These are phyloP conservation scores for Colletotrichum paranaense DNA, from an alignment of 2,329 filamentous ascomycete genomes.

Conservation along the genomic window DNA sequence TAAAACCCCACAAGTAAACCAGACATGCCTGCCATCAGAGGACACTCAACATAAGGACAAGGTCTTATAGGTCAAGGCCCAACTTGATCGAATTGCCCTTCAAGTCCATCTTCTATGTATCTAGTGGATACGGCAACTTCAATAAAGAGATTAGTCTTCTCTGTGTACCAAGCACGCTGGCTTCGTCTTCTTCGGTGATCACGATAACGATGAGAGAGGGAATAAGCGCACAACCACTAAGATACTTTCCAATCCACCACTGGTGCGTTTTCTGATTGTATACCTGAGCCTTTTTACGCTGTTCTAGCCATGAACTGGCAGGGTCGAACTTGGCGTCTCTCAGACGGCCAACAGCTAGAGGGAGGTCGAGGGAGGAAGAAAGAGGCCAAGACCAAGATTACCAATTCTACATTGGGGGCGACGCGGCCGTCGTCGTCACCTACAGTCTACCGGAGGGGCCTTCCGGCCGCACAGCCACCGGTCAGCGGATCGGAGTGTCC, in stretches of 20 bases:
- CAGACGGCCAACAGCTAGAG: constrained; percentile 46
- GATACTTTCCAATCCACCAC: constrained; percentile 40
- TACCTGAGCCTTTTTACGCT: constrained; percentile 61
- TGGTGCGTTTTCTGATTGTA: constrained; percentile 51
- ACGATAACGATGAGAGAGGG: constrained; percentile 31
- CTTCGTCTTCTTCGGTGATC: constrained; percentile 53
- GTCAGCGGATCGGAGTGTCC: constrained; percentile 45
- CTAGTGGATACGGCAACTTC: too few relatives aligned
- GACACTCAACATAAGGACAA: too few relatives aligned
- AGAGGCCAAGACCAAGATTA: constrained; percentile 29
- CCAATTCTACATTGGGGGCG: constrained; percentile 40
- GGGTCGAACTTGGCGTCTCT: constrained; percentile 52
- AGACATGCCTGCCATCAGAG: too few relatives aligned
- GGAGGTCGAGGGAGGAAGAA: not conserved
- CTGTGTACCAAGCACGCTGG: not conserved
- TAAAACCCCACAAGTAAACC: too few relatives aligned
- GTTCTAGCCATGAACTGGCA: constrained; percentile 50
- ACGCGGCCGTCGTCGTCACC: constrained; percentile 46
- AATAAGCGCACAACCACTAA: too few relatives aligned
- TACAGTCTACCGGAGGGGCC: constrained; percentile 53
- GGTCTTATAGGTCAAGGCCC: too few relatives aligned
- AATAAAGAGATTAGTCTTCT: too few relatives aligned
- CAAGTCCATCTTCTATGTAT: too few relatives aligned
- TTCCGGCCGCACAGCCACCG: constrained; percentile 49
- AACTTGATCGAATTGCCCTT: too few relatives aligned